Conservation (phyloP, 2,329 filamentous ascomycete genomes). For the Aureobasidium sp. region DNA sequence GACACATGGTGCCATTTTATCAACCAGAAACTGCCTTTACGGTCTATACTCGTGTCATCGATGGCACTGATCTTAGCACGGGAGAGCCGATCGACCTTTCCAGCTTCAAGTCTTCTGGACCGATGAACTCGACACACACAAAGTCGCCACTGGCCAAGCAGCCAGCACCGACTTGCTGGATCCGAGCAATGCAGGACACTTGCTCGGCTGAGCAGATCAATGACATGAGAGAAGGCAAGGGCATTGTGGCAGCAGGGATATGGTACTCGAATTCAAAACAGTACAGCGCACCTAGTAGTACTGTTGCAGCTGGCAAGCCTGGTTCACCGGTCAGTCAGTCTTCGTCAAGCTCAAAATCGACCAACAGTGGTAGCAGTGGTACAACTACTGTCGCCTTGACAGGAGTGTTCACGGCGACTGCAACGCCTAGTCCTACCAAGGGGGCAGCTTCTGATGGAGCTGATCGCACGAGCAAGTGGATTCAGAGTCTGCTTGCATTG, state of each 20-base stretch:
- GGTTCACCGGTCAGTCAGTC: slow-evolving; percentile 24
- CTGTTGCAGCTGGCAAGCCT: slow-evolving; percentile 27
- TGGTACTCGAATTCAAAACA: slow-evolving; percentile 39
- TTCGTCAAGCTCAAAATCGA: slow-evolving; percentile 11
- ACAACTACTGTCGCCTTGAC: slow-evolving; percentile 20
- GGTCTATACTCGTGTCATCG: slow-evolving; percentile 47
- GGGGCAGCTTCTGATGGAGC: neutral
- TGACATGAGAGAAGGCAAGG: slow-evolving; percentile 43
- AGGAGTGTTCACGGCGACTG: slow-evolving; percentile 33
- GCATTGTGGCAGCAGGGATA: slow-evolving; percentile 54
- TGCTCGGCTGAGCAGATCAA: slow-evolving; percentile 48
- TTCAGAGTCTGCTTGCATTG: slow-evolving; percentile 5
- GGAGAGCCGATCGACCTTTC: slow-evolving; percentile 45
- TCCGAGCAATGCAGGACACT: slow-evolving; percentile 45
- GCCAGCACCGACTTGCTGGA: slow-evolving; percentile 52
- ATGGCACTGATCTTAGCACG: slow-evolving; percentile 43
- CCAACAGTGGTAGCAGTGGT: neutral
- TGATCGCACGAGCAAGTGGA: neutral
- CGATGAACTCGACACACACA: slow-evolving; percentile 49
- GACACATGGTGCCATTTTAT: slow-evolving; percentile 46
- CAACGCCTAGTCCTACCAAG: slow-evolving; percentile 23
- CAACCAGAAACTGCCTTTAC: slow-evolving; percentile 49
- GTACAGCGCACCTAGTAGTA: slow-evolving; percentile 30
- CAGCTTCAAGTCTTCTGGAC: slow-evolving; percentile 51
- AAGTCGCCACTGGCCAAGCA: slow-evolving; percentile 43